Percentiles rank a stretch among this genome's conserved stretches.
Conservation (phyloP, 2,329 filamentous ascomycete species). For the Juglanconis oblonga region DNA sequence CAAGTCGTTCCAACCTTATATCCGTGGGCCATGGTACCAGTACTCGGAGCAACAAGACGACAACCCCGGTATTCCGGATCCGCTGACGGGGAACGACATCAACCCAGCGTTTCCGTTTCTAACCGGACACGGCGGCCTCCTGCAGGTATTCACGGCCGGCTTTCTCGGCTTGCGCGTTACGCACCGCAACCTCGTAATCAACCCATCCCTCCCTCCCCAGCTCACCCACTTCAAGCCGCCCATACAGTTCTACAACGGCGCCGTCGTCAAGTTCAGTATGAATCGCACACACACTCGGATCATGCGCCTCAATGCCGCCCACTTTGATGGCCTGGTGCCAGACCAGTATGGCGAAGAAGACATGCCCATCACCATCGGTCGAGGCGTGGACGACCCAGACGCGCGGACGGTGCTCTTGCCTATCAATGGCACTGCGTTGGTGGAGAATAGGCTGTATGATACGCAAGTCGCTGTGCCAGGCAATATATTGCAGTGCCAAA, state of each 20-base stretch:
- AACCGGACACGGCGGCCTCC: conserved; percentile 68
- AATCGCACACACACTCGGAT: conserved; percentile 26
- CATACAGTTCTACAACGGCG: conserved; percentile 28
- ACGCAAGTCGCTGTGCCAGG: conserved; percentile 43
- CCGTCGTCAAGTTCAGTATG: conserved; percentile 25
- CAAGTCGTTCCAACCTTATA: conserved; percentile 61
- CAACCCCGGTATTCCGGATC: conserved; percentile 53
- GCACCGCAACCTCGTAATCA: conserved; percentile 57
- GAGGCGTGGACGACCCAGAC: conserved; percentile 33
- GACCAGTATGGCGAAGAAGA: conserved; percentile 11
- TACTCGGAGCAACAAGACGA: conserved; percentile 68
- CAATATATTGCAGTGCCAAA: conserved; percentile 60
- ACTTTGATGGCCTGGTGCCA: conserved; percentile 13
- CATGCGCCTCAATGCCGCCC: conserved; percentile 12
- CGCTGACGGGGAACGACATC: conserved; percentile 39
- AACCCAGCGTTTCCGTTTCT: conserved; percentile 70
- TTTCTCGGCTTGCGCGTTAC: conserved; percentile 63
- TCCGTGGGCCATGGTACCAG: conserved; percentile 66
- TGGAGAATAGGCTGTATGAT: conserved; percentile 54
- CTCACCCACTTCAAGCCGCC: conserved; percentile 45
- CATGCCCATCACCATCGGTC: conserved; percentile 46
- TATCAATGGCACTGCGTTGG: conserved; percentile 42
- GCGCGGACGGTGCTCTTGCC: conserved; percentile 35
- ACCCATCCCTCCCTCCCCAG: conserved; percentile 59
- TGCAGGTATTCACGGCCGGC: conserved; percentile 64